Percentiles rank a stretch among this genome's conserved stretches.
These are phyloP conservation scores for Septoria linicola DNA, from an alignment of 2,329 filamentous ascomycete species.

Conservation along the genomic window DNA sequence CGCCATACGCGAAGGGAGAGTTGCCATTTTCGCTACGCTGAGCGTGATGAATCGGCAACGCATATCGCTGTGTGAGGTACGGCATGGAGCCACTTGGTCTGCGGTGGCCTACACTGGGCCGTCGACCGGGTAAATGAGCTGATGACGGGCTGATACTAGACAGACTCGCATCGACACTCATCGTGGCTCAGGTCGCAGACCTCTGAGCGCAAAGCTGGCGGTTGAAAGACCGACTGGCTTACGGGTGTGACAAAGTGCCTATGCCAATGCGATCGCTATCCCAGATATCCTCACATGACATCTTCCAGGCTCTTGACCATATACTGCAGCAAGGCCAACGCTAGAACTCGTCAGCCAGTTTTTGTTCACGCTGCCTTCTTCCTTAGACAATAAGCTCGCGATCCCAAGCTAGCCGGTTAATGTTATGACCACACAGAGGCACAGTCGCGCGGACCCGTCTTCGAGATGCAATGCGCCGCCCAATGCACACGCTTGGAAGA, in stretches of 20 bases:
- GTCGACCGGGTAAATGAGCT: conserved; percentile 15
- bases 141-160: conserved; percentile 21
- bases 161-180: conserved; percentile 33
- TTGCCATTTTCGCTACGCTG: conserved; percentile 21
- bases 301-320: conserved; percentile 25
- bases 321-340: conserved; percentile 15
- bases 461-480: conserved; percentile 13
- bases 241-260: conserved; percentile 36
- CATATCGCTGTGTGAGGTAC: conserved; percentile 34
- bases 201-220: conserved; percentile 17
- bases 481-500: conserved; percentile 14
- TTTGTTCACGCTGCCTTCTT: conserved; percentile 19
- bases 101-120: conserved; percentile 14
- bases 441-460: conserved; percentile 20
- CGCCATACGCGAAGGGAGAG: conserved; percentile 20
- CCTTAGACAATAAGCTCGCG: conserved; percentile 5
- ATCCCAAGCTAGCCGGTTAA: conserved; percentile 4
- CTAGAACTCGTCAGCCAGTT: conserved; percentile 8
- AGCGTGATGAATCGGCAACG: conserved; percentile 34
- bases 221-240: conserved; percentile 28
- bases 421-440: conserved; percentile 19
- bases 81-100: conserved; percentile 29
- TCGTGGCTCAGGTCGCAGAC: conserved; percentile 21
- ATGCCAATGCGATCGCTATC: conserved; percentile 39
- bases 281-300: conserved; percentile 35